These are phyloP conservation scores for Coemansia asiatica DNA, from an alignment of 192 early-diverging fungal genomes.

Conservation along the genomic window DNA sequence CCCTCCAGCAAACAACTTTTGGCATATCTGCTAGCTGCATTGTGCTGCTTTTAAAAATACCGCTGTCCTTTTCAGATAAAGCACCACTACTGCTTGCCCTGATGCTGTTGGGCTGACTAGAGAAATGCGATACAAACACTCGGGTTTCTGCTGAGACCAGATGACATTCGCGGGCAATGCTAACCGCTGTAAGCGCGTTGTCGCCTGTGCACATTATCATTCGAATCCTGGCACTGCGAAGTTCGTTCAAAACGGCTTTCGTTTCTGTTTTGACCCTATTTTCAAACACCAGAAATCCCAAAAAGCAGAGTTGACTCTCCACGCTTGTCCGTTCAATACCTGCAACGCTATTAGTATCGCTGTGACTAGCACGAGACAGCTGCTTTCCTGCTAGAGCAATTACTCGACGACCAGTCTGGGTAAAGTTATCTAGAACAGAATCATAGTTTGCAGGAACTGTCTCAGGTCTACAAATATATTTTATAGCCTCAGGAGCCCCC, in stretches of 20 bases:
- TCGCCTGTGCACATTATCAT: slow-evolving; percentile 99
- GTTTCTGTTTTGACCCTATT: slow-evolving; percentile 93
- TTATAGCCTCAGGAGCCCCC: slow-evolving; percentile 95
- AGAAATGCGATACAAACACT: slow-evolving; percentile 78
- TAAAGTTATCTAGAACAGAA: slow-evolving; percentile 70
- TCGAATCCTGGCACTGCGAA: slow-evolving; percentile 79
- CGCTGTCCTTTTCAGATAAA: not conserved
- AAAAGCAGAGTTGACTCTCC: slow-evolving; percentile 77
- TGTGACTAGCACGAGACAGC: slow-evolving; percentile 25
- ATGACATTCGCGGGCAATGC: slow-evolving; percentile 87
- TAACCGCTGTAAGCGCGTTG: slow-evolving; percentile 93
- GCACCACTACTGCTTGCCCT: not conserved
- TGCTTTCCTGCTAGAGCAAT: slow-evolving; percentile 84
- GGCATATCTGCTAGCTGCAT: not conserved
- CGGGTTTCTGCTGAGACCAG: slow-evolving; percentile 68
- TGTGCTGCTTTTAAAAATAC: not conserved
- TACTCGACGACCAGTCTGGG: slow-evolving; percentile 92
- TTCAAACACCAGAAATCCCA: slow-evolving; percentile 97
- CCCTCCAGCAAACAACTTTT: slow-evolving; percentile 41
- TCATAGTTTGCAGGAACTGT: slow-evolving; percentile 81
- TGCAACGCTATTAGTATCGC: slow-evolving; percentile 48
- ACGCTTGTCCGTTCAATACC: slow-evolving; percentile 67
- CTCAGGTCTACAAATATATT: slow-evolving; percentile 72
- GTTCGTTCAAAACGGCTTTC: slow-evolving; percentile 65
- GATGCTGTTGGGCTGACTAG: not conserved